Evolutionary conservation across 208 protist species (phyloP).

Genomic region (Leishmania lainsoni): DNA sequence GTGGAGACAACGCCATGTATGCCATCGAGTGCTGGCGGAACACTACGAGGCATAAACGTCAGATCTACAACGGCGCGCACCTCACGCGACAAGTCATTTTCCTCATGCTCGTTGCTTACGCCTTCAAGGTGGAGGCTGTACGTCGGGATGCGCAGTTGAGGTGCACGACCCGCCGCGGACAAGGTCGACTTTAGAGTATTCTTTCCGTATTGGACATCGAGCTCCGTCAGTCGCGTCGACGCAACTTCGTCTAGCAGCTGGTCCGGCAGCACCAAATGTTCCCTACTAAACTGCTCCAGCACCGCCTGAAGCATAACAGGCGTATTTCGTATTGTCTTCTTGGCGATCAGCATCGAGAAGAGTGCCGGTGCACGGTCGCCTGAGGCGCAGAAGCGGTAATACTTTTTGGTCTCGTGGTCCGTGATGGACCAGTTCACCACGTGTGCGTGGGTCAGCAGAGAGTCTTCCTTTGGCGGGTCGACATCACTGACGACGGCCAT

Average conservation of each 20-base stretch:
- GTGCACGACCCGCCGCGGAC: constrained; percentile 1
- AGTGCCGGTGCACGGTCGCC: constrained; percentile 50
- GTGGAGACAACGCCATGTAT: constrained; percentile 45
- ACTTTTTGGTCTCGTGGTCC: constrained; percentile 48
- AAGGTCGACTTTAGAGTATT: constrained; percentile 31
- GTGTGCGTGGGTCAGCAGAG: constrained; percentile 27
- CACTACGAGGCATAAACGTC: constrained; percentile 40
- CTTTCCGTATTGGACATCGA: constrained; percentile 46
- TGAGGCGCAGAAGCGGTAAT: constrained; percentile 60
- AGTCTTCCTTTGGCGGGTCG: constrained; percentile 27
- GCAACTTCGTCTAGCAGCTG: constrained; percentile 32
- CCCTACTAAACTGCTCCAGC: constrained; percentile 52
- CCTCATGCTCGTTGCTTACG: constrained; percentile 48
- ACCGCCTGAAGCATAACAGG: constrained; percentile 57
- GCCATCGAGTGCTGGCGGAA: constrained; percentile 48
- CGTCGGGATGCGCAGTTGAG: constrained; percentile 14
- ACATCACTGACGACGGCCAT: constrained; percentile 48
- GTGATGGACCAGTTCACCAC: constrained; percentile 59
- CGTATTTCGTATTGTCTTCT: constrained; percentile 31
- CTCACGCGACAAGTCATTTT: constrained; percentile 36
- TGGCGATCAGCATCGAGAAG: constrained; percentile 45
- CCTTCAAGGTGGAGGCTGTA: constrained; percentile 63
- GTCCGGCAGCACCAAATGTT: constrained; percentile 47
- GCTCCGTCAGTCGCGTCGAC: constrained; percentile 27
- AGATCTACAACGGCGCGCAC: constrained; percentile 51